A percentile compares a stretch with the other conserved stretches of the same genome.
These are phyloP conservation scores for Pyrenophora tritici-repentis DNA, from an alignment of 2,329 filamentous ascomycete species.

Conservation along the genomic window DNA sequence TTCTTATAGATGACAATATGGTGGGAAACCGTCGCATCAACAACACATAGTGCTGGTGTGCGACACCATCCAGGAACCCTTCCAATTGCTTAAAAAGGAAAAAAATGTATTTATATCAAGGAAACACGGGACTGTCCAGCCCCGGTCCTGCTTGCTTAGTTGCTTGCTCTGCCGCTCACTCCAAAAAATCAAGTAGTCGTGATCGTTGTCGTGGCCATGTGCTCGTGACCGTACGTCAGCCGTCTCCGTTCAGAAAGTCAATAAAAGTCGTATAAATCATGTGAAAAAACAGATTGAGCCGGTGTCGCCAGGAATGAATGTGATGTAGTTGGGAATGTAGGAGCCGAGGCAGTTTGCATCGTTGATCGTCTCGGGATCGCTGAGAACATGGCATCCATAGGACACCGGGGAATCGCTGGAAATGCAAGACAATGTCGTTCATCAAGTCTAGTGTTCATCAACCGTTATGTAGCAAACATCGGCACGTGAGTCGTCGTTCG, in stretches of 20 bases:
- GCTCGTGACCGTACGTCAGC: conserved; percentile 34
- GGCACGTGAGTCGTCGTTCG: conserved; percentile 40
- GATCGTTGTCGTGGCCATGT: conserved; percentile 30
- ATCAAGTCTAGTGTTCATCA: conserved; percentile 41
- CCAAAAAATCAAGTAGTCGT: conserved; percentile 18
- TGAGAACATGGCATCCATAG: conserved; percentile 39
- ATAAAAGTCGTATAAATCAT: conserved; percentile 28
- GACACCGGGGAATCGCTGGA: conserved; percentile 47
- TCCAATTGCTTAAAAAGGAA: conserved; percentile 10
- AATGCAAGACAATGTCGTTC: conserved; percentile 35
- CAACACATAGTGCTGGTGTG: conserved; percentile 16
- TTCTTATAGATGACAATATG: conserved; percentile 6
- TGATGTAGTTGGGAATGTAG: conserved; percentile 37
- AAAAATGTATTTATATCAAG: conserved; percentile 13
- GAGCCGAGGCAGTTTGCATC: conserved; percentile 16
- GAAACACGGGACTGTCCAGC: conserved; percentile 11
- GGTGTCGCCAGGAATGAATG: conserved; percentile 32
- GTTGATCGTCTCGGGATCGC: conserved; percentile 25
- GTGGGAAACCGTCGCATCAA: conserved; percentile 3
- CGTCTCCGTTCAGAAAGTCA: conserved; percentile 27
- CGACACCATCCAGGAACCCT: conserved; percentile 9
- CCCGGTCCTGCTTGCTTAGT: conserved; percentile 11
- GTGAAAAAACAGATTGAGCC: conserved; percentile 20
- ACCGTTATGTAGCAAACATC: conserved; percentile 40
- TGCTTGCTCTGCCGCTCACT: conserved; percentile 2